These are phyloP conservation scores for Blastobotrys robertii DNA, from an alignment of 805 yeast species.

Conservation along the genomic window DNA sequence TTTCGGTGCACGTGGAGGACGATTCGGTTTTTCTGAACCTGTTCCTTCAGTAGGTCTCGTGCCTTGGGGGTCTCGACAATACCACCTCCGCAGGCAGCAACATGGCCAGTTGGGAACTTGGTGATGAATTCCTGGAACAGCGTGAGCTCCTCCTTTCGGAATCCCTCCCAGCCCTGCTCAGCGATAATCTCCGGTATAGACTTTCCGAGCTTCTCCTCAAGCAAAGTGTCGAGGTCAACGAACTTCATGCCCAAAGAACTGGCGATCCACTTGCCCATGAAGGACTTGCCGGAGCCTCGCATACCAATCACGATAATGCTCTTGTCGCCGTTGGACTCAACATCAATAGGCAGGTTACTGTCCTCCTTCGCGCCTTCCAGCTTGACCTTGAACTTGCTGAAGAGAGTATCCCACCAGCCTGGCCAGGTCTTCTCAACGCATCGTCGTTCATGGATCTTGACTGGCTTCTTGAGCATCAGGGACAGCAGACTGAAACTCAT, in stretches of 20 bases:
- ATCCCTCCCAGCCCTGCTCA: conserved; percentile 78
- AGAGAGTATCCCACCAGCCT: conserved; percentile 97
- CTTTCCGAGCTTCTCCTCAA: conserved; percentile 44
- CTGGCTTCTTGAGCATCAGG: conserved; percentile 54
- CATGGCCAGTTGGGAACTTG: conserved; percentile 40
- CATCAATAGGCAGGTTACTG: conserved; percentile 36
- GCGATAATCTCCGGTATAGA: conserved; percentile 38
- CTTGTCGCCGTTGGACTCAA: conserved; percentile 32
- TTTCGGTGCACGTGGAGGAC: conserved; percentile 89
- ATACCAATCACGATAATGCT: conserved; percentile 83
- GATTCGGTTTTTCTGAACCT: conserved; percentile 51
- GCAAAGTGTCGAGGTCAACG: conserved; percentile 65
- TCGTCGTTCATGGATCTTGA: conserved; percentile 70
- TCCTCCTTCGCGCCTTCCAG: conserved; percentile 45
- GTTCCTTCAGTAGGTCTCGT: conserved; percentile 50
- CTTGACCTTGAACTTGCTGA: conserved; percentile 50
- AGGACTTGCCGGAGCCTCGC: conserved; percentile 96
- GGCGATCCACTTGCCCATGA: conserved; percentile 74
- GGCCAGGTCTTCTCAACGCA: conserved; percentile 99
- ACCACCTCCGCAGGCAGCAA: conserved; percentile 95
- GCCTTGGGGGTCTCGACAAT: conserved; percentile 71
- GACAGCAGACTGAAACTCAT: conserved; percentile 92
- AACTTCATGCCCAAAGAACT: conserved; percentile 47
- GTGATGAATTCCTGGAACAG: conserved; percentile 43
- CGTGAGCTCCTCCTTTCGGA: conserved; percentile 57